Evolutionary conservation across 495 filamentous ascomycete genomes (phyloP), one percentile per base, ranked within the genome.

Genomic region (Neurospora tetraspora): DNA sequence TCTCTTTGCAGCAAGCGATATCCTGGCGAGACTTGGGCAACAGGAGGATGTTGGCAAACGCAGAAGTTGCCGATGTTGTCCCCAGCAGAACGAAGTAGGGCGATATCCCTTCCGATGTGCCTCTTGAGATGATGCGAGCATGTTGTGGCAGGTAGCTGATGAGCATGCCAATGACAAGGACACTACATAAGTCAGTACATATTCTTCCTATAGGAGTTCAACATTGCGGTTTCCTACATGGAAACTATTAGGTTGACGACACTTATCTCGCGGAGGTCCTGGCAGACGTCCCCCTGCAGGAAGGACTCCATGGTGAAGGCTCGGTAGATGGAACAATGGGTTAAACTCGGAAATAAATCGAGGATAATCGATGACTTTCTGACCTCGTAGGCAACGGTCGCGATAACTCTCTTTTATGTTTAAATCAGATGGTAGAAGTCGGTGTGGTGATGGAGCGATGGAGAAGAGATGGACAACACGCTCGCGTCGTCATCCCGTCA

Each of bases 121-220:
- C 89, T 40, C 94, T 89, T 53, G 86, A 81, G 75, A 97, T 92
- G 83, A 99, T 98, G 73, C 94, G 93, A 79, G 90, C 85, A 81
- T 98, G 96, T 80, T 99, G 96, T 2, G 96, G 96, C 37, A 97
- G 88, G 81, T 99, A 99, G 73, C 95, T 98, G 73, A 95, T 80
- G 71, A 98, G 84, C 80, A 99, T 96, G 68, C 96, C 96, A 76
- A 97, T 77, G 76, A 98, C 84, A 74, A 99, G 93, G 76, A 97
- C 81, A 76, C 93, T 97, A 71, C 43, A 37, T 37, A 23, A 20
- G 27, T 65, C 53, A 65, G 53, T 31, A 4, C 8, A 6, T 61
- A 14, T 7, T 12, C 23, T 31, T 31, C 5, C 16, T 61, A 36
- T 36, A 36, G 34, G 34, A 36, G 3, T 20, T 20, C 42, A n/a